Base-by-base conservation (phyloP, 768 basidiomycete genomes). In the Hericium rajendrae region DNA sequence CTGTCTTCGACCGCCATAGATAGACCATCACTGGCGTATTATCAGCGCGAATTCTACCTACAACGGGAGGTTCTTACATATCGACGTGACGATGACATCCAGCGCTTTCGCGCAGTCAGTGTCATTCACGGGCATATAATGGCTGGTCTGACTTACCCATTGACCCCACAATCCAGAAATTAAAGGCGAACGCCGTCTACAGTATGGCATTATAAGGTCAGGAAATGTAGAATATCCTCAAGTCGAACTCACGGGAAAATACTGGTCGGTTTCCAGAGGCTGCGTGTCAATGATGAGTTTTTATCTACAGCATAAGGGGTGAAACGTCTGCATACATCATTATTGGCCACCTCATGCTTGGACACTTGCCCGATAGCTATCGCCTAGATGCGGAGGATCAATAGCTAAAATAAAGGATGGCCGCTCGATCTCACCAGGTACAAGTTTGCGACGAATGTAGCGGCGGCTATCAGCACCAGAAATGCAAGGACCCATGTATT, bases 131-230 rank as follows among this genome's bases (percentile, higher is more conserved):
- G 11, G 48, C 9, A 18, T 9, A 32, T 32, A 4, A 46, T 16
- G 28, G 8, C 8, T 46, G 8, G 8, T 8, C 28, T 46, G 16
- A 57, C 69, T 28, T 56, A 76, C 78, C 65, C 32, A 78, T 53
- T 20, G 74, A 74, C 4, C 73, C 76, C 59, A 74, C 71, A 22
- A 76, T 73, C 76, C 76, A 79, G 54, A 74, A 73, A 0, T 74
- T 70, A 62, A 78, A 78, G 4, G 75, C 71, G 20, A 74, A 63
- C 3, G 73, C 66, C 12, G 74, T 74, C 76, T 76, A 48, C 52
- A 49, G 20, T 15, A 22, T 28, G 32, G 32, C 32, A 8, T 32
- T 6, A 32, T 32, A 8, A 55, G 13, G 18, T 20, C 6, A 11
- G 13, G 3, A 9, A 11, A 20, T 22, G 26, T 15, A n/a, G 3